Percentiles rank a stretch among this genome's conserved stretches.
These are phyloP conservation scores for Phytophthora macrochlamydospora DNA, from an alignment of 352 stramenopile genomes.

Conservation along the genomic window DNA sequence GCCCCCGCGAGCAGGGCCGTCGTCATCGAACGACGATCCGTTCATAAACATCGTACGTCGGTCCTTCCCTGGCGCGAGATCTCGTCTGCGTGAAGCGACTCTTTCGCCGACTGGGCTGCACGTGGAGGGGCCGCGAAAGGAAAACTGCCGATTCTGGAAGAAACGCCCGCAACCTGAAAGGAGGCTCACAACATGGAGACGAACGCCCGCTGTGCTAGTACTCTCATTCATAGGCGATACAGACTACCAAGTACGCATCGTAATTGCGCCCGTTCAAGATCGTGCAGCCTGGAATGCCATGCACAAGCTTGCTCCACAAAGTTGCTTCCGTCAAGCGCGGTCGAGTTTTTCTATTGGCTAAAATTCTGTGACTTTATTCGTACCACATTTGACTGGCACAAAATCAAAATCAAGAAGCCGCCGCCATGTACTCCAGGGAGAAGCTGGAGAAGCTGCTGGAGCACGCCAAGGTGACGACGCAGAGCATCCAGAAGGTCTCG, in stretches of 20 bases:
- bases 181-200: not conserved
- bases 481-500: conserved; percentile 84
- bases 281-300: not conserved
- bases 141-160: conserved; percentile 1
- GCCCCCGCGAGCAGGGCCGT: conserved; percentile 28
- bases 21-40: conserved; percentile 76
- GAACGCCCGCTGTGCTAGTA: no score
- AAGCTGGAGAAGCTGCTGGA: conserved; percentile 73
- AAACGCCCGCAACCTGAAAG: not conserved
- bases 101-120: not conserved
- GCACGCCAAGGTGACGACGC: conserved; percentile 76
- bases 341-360: no score
- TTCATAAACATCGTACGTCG: conserved; percentile 82
- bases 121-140: not conserved
- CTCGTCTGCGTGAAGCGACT: conserved; percentile 26
- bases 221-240: no score
- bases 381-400: not conserved
- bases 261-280: no score
- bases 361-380: no score
- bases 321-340: not conserved
- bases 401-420: not conserved
- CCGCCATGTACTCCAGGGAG: conserved; percentile 48
- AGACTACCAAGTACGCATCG: no score
- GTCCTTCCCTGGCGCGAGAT: conserved; percentile 1
- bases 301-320: not conserved